phyloP scores from a whole-genome alignment of 768 basidiomycete genomes.

The Boletus pseudo-olivaceus region DNA sequence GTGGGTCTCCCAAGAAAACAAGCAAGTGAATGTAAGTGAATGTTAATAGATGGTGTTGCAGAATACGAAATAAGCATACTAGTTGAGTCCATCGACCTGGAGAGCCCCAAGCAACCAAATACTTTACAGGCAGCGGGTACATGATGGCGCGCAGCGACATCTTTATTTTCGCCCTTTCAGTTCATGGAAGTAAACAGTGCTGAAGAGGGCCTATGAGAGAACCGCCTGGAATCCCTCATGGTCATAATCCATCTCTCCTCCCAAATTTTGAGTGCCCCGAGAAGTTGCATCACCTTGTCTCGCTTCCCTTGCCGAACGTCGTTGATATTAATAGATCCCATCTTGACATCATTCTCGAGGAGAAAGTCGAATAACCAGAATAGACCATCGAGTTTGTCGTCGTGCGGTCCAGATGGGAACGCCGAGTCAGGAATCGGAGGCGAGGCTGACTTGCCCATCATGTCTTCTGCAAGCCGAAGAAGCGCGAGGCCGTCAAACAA shows the following conservation, averaged over 20 bases:
- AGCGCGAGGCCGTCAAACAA: conserved; percentile 74
- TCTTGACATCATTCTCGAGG: conserved; percentile 86
- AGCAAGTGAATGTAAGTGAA: background rate
- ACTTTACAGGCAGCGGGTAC: background rate
- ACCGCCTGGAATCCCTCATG: background rate
- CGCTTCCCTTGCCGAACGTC: conserved; percentile 81
- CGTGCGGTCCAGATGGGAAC: conserved; percentile 63
- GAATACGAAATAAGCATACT: conserved; percentile 19
- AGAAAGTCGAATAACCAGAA: conserved; percentile 90
- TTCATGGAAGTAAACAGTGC: background rate
- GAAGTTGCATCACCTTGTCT: conserved; percentile 69
- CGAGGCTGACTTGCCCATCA: conserved; percentile 62
- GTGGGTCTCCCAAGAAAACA: conserved; percentile 3
- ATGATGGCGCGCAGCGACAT: background rate
- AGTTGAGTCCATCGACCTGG: conserved; percentile 13
- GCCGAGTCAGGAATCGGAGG: conserved; percentile 76
- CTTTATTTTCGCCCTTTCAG: background rate
- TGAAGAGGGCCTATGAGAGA: background rate
- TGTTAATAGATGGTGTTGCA: conserved; percentile 5
- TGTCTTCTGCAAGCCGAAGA: conserved; percentile 80
- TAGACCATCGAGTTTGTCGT: conserved; percentile 83
- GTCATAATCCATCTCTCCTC: background rate
- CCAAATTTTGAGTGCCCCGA: background rate
- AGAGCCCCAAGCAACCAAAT: conserved; percentile 2
- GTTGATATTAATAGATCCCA: conserved; percentile 90